phyloP scores from a whole-genome alignment of 805 yeast species.

The Ogataea nonfermentans region DNA sequence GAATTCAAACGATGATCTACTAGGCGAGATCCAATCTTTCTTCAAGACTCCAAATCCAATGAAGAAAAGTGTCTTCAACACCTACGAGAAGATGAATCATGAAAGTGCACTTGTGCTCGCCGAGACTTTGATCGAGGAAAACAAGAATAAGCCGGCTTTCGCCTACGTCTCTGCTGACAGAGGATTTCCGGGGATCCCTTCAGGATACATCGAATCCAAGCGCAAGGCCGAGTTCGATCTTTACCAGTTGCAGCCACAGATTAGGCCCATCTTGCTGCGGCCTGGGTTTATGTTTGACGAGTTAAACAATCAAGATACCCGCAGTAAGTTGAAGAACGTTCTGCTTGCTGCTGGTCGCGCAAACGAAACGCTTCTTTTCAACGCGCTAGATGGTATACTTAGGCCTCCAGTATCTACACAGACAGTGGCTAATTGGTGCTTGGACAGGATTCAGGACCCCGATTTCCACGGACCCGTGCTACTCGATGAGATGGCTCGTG shows the following conservation, averaged over 20 bases:
- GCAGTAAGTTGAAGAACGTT: conserved; percentile 42
- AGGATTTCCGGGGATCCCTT: conserved; percentile 65
- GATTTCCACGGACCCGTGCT: conserved; percentile 56
- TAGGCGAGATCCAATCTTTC: conserved; percentile 38
- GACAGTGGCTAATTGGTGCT: conserved; percentile 58
- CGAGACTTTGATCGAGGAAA: conserved; percentile 41
- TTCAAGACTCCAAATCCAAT: conserved; percentile 63
- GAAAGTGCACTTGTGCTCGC: conserved; percentile 69
- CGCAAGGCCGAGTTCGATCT: conserved; percentile 71
- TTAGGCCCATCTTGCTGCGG: conserved; percentile 65
- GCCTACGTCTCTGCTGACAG: conserved; percentile 82
- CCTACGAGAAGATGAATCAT: conserved; percentile 65
- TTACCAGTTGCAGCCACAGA: conserved; percentile 36
- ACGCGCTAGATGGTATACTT: conserved; percentile 45
- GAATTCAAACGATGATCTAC: conserved; percentile 31
- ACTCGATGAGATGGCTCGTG: conserved; percentile 46
- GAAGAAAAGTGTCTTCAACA: conserved; percentile 42
- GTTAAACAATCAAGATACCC: conserved; percentile 29
- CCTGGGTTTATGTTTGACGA: conserved; percentile 85
- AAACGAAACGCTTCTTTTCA: conserved; percentile 43
- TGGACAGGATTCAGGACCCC: conserved; percentile 52
- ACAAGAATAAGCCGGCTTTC: conserved; percentile 38
- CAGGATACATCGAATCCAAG: conserved; percentile 71
- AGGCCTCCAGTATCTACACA: conserved; percentile 69
- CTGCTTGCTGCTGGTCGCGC: conserved; percentile 44